Conservation (phyloP, 1,139 yeast genomes). For the Blastobotrys apis region DNA sequence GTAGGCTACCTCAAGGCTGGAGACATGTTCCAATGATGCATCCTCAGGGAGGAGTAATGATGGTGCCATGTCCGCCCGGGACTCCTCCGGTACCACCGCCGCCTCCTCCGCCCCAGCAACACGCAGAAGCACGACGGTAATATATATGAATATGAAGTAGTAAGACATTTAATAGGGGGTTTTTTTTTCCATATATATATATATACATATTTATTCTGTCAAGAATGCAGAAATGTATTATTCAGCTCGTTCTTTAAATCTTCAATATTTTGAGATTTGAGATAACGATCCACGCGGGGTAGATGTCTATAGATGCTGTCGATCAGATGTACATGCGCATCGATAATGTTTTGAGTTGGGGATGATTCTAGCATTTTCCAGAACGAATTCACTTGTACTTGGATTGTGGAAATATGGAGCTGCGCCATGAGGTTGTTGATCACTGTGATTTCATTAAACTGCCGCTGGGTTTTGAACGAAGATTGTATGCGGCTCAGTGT, state of each 20-base stretch:
- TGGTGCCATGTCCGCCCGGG: slow-evolving; percentile 12
- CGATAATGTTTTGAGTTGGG: slow-evolving; percentile 4
- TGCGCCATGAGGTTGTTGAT: too few relatives aligned
- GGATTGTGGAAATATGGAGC: too few relatives aligned
- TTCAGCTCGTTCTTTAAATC: too few relatives aligned
- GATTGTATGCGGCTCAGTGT: slow-evolving; percentile 2
- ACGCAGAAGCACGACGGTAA: not conserved
- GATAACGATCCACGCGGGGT: too few relatives aligned
- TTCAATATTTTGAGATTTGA: too few relatives aligned
- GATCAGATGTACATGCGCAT: slow-evolving; percentile 2
- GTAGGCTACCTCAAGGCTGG: slow-evolving; percentile 10
- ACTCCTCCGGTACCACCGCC: slow-evolving; percentile 18
- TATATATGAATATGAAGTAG: too few relatives aligned
- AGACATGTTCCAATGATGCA: slow-evolving; percentile 4
- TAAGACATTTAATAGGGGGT: too few relatives aligned
- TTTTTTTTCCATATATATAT: too few relatives aligned
- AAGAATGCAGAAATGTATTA: not conserved
- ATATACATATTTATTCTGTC: too few relatives aligned
- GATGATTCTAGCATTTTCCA: too few relatives aligned
- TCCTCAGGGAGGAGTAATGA: slow-evolving; percentile 8
- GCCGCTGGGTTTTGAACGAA: too few relatives aligned
- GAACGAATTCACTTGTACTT: too few relatives aligned
- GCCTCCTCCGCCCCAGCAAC: slow-evolving; percentile 12
- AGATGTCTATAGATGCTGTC: not conserved
- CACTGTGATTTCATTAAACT: not conserved